Percentiles rank a stretch among this genome's conserved stretches.
phyloP scores from a whole-genome alignment of 2,329 filamentous ascomycete genomes.

The Nothomitra cinnamomea region DNA sequence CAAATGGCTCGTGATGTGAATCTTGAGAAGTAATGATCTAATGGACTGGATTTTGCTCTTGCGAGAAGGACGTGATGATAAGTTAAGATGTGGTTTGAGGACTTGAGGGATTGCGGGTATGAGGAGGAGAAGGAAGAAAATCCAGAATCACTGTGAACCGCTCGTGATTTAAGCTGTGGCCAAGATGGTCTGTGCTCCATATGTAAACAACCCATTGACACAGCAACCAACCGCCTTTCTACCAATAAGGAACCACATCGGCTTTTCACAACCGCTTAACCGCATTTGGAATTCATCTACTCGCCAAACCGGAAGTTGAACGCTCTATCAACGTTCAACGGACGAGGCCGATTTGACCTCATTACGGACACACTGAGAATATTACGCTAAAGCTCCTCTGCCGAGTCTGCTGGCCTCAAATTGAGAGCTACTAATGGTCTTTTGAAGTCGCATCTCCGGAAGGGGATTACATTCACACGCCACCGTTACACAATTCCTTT shows the following conservation, averaged over 20 bases:
- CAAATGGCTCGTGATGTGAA: conserved; percentile 11
- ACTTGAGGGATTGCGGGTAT: conserved; percentile 16
- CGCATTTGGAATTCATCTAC: conserved; percentile 1
- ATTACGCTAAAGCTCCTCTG: too few species aligned
- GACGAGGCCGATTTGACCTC: too few species aligned
- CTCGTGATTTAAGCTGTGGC: not conserved
- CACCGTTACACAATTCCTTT: not conserved
- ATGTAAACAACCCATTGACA: conserved; percentile 13
- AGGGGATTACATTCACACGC: not conserved
- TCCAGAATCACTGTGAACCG: not conserved
- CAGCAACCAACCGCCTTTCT: conserved; percentile 22
- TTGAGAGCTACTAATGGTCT: too few species aligned
- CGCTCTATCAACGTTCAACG: too few species aligned
- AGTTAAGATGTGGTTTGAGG: conserved; percentile 16
- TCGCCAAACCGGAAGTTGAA: too few species aligned
- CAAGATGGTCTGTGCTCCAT: not conserved
- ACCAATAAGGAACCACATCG: conserved; percentile 12
- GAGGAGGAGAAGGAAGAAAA: conserved; percentile 9
- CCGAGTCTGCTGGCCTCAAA: too few species aligned
- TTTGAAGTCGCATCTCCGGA: too few species aligned
- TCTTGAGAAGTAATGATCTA: conserved; percentile 18
- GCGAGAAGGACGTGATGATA: conserved; percentile 19
- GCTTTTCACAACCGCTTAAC: not conserved
- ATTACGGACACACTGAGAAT: too few species aligned
- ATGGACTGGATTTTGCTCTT: conserved; percentile 21